Percentiles rank a stretch among this genome's conserved stretches.
phyloP scores from a whole-genome alignment of 1,284 basidiomycete species.

The Golubevia pallescens region DNA sequence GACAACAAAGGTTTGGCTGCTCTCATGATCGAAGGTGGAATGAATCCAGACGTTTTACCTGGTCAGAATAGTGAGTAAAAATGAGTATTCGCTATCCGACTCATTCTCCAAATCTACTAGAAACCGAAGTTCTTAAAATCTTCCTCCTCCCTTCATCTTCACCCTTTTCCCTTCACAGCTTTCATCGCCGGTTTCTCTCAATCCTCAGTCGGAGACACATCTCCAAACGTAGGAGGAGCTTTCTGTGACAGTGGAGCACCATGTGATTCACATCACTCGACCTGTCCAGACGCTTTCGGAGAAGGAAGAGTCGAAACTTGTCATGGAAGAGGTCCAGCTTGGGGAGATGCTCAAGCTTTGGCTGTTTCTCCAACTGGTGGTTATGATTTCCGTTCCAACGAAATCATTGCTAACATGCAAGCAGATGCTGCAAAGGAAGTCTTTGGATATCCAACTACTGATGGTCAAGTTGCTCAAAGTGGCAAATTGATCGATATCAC shows the following conservation, averaged over 20 bases:
- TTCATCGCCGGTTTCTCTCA: slow-evolving; percentile 51
- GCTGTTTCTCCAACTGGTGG: slow-evolving; percentile 32
- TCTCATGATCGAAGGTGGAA: slow-evolving; percentile 35
- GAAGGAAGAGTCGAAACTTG: slow-evolving; percentile 42
- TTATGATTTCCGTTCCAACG: slow-evolving; percentile 42
- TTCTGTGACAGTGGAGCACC: slow-evolving; percentile 38
- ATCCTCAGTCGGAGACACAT: slow-evolving; percentile 43
- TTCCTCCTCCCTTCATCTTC: too few relatives aligned
- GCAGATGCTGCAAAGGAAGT: slow-evolving; percentile 33
- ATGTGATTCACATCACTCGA: slow-evolving; percentile 45
- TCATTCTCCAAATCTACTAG: too few relatives aligned
- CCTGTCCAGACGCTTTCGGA: slow-evolving; percentile 30
- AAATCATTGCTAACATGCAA: slow-evolving; percentile 45
- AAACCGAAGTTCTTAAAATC: too few relatives aligned
- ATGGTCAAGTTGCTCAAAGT: not conserved
- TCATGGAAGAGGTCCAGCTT: slow-evolving; percentile 39
- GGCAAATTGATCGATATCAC: slow-evolving; percentile 10
- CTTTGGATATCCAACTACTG: slow-evolving; percentile 15
- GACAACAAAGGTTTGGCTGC: slow-evolving; percentile 55
- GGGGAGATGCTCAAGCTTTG: slow-evolving; percentile 25
- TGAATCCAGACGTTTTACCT: slow-evolving; percentile 30
- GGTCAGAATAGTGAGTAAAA: slow-evolving; percentile 17
- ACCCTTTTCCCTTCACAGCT: not conserved
- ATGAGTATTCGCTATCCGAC: too few relatives aligned
- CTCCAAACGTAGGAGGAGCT: slow-evolving; percentile 46